phyloP scores from a whole-genome alignment of 2,329 filamentous ascomycete species.

The Microdochium trichocladiopsis region DNA sequence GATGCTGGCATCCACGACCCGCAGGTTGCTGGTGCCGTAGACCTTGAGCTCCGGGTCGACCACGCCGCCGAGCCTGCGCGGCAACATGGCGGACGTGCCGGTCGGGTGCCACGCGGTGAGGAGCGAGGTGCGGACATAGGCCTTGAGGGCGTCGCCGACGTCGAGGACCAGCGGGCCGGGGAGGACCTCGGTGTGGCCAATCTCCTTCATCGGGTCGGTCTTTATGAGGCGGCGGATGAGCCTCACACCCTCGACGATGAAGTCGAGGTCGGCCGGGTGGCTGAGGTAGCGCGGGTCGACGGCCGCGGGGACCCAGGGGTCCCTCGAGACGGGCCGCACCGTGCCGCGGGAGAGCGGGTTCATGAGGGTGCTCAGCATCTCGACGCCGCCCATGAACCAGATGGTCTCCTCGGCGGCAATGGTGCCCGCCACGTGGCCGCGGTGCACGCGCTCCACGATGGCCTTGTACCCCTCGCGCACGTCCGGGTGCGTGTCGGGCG shows the following conservation, averaged over 20 bases:
- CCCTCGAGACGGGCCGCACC: constrained; percentile 12
- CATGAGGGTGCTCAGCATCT: constrained; percentile 9
- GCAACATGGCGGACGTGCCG: constrained; percentile 44
- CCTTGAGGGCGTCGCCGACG: neutral
- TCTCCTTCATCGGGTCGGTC: constrained; percentile 12
- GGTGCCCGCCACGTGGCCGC: neutral
- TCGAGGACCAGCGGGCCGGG: constrained; percentile 8
- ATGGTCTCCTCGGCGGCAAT: constrained; percentile 11
- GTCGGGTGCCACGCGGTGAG: constrained; percentile 25
- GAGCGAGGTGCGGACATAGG: constrained; percentile 1
- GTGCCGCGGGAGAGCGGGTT: constrained; percentile 15
- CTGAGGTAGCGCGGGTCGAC: constrained; percentile 15
- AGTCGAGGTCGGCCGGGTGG: constrained; percentile 16
- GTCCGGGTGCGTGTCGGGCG: constrained; percentile 1
- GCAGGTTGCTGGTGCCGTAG: constrained; percentile 31
- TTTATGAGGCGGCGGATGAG: constrained; percentile 12
- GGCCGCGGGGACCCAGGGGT: constrained; percentile 10
- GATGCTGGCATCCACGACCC: neutral
- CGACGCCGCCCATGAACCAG: constrained; percentile 10
- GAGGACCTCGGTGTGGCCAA: constrained; percentile 9
- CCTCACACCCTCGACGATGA: constrained; percentile 13
- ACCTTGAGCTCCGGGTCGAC: constrained; percentile 39
- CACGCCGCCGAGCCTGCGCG: constrained; percentile 39
- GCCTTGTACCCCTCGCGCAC: neutral
- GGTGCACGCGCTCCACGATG: neutral